Evolutionary conservation across 768 basidiomycete species (phyloP).

Genomic region (Neoboletus subvelutipes): DNA sequence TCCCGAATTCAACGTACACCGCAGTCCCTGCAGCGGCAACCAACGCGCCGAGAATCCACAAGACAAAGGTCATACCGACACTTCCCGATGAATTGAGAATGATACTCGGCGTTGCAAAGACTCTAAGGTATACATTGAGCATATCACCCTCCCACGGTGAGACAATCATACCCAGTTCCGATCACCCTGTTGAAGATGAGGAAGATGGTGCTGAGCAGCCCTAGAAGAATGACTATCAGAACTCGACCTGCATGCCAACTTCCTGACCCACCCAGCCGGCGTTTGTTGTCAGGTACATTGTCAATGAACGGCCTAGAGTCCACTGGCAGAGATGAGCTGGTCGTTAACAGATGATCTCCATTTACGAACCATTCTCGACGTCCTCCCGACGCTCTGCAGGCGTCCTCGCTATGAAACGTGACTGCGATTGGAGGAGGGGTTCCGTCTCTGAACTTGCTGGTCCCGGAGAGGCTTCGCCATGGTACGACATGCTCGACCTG

Average conservation of each 20-base stretch:
- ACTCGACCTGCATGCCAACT: neutral
- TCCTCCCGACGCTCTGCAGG: neutral
- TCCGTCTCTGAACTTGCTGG: slow-evolving; percentile 18
- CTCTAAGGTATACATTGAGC: slow-evolving; percentile 39
- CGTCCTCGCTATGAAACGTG: neutral
- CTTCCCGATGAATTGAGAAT: slow-evolving; percentile 69
- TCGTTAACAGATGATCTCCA: neutral
- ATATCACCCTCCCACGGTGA: neutral
- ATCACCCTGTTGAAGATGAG: slow-evolving; percentile 78
- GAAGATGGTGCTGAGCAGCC: slow-evolving; percentile 50
- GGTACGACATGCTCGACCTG: slow-evolving; percentile 4
- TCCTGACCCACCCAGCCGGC: slow-evolving; percentile 47
- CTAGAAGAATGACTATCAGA: slow-evolving; percentile 5
- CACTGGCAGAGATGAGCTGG: slow-evolving; percentile 1
- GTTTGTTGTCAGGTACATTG: slow-evolving; percentile 47
- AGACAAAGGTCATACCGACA: slow-evolving; percentile 61
- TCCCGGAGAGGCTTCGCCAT: neutral
- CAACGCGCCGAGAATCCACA: slow-evolving; percentile 70
- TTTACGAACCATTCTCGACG: slow-evolving; percentile 17
- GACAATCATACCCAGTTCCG: slow-evolving; percentile 57
- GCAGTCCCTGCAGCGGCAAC: slow-evolving; percentile 66
- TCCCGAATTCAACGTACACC: slow-evolving; percentile 75
- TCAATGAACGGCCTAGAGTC: slow-evolving; percentile 31
- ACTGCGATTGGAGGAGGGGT: slow-evolving; percentile 16
- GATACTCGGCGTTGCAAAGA: slow-evolving; percentile 69